Evolutionary conservation across 1,284 basidiomycete species (phyloP).

Genomic region (Fomitopsis palustris): DNA sequence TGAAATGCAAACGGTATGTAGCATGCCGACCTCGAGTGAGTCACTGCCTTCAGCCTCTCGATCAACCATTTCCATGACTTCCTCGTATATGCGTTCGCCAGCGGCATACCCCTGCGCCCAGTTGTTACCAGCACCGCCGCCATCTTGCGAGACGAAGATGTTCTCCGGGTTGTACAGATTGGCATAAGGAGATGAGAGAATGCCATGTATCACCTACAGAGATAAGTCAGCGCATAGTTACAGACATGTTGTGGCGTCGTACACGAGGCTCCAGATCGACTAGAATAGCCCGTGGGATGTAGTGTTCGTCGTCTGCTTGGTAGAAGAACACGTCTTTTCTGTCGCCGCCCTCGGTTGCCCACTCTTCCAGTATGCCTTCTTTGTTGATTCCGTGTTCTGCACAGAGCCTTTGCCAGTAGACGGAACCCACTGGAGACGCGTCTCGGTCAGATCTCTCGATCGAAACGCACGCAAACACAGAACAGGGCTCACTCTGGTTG

Average conservation of each 20-base stretch:
- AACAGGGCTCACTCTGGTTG: constrained; percentile 76
- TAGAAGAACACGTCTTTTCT: constrained; percentile 99
- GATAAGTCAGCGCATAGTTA: not conserved
- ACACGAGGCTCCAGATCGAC: constrained; percentile 98
- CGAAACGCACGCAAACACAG: constrained; percentile 10
- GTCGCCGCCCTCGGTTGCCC: constrained; percentile 92
- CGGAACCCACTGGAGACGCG: constrained; percentile 68
- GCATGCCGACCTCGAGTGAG: constrained; percentile 80
- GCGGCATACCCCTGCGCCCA: constrained; percentile 95
- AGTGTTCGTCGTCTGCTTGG: constrained; percentile 99
- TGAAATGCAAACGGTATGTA: not conserved
- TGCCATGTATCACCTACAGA: constrained; percentile 90
- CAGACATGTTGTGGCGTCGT: constrained; percentile 24
- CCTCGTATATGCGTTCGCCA: constrained; percentile 92
- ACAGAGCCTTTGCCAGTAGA: constrained; percentile 95
- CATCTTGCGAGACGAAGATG: constrained; percentile 92
- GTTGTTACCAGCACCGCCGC: constrained; percentile 98
- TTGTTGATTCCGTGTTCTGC: constrained; percentile 95
- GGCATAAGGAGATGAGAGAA: constrained; percentile 88
- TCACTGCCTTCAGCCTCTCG: constrained; percentile 98
- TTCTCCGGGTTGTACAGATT: constrained; percentile 99
- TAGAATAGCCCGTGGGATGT: constrained; percentile 95
- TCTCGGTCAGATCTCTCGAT: constrained; percentile 16
- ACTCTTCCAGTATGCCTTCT: constrained; percentile 91
- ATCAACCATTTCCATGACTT: constrained; percentile 99